Percentiles rank a stretch among this genome's conserved stretches.
phyloP scores from a whole-genome alignment of 2,329 filamentous ascomycete species.

The Xylaria sp. region DNA sequence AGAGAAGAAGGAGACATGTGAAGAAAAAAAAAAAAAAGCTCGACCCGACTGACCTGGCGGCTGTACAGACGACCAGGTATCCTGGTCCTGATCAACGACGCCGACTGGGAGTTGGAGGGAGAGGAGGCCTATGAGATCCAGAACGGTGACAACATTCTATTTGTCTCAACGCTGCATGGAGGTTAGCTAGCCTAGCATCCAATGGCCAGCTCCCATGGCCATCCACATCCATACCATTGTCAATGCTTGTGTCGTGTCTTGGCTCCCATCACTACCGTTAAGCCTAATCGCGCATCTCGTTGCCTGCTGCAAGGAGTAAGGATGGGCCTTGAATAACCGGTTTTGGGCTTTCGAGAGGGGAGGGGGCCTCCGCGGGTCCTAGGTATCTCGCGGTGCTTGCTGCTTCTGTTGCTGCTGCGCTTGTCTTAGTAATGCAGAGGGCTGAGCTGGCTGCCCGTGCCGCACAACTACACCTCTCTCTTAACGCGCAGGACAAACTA shows the following conservation, averaged over 20 bases:
- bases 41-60: slow-evolving; percentile 41
- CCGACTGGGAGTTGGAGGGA: slow-evolving; percentile 97
- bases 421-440: slow-evolving; percentile 13
- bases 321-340: slow-evolving; percentile 33
- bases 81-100: slow-evolving; percentile 95
- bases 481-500: slow-evolving; percentile 15
- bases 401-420: slow-evolving; percentile 4
- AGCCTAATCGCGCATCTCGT: slow-evolving; percentile 19
- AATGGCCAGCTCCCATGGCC: slow-evolving; percentile 12
- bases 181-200: slow-evolving; percentile 66
- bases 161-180: slow-evolving; percentile 95
- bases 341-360: slow-evolving; percentile 4
- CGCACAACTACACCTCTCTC: slow-evolving; percentile 16
- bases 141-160: slow-evolving; percentile 86
- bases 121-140: slow-evolving; percentile 91
- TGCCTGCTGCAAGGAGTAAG: slow-evolving; percentile 16
- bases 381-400: slow-evolving; percentile 1
- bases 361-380: background rate
- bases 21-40: background rate
- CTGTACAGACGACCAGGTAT: slow-evolving; percentile 85
- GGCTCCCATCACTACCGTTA: slow-evolving; percentile 27
- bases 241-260: slow-evolving; percentile 21
- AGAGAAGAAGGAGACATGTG: slow-evolving; percentile 14
- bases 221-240: slow-evolving; percentile 9
- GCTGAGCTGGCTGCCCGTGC: slow-evolving; percentile 15